Evolutionary conservation across 1,284 basidiomycete genomes (phyloP).

Genomic region (Naganishia sp.): DNA sequence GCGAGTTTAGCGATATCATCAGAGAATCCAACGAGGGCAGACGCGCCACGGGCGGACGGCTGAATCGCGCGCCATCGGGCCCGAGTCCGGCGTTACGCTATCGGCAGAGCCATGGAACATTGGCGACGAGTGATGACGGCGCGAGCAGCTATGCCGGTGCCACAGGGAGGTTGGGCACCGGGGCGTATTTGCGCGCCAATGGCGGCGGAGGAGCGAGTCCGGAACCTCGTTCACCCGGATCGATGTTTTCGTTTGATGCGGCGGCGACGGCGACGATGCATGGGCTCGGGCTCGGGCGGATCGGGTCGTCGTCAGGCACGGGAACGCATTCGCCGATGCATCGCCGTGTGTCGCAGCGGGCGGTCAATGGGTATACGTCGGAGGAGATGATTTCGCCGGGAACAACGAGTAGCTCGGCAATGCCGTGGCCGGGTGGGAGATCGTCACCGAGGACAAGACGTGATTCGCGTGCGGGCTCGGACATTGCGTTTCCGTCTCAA

Average conservation of each 20-base stretch:
- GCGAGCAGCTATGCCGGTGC: slow-evolving; percentile 3
- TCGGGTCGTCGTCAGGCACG: slow-evolving; percentile 15
- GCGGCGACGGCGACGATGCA: background rate
- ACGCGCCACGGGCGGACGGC: background rate
- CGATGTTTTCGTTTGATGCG: slow-evolving; percentile 15
- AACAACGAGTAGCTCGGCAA: background rate
- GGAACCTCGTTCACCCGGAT: slow-evolving; percentile 18
- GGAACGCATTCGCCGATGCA: slow-evolving; percentile 19
- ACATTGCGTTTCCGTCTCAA: background rate
- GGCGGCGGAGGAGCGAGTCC: slow-evolving; percentile 2
- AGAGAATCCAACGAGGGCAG: slow-evolving; percentile 21
- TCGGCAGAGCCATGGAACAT: slow-evolving; percentile 12
- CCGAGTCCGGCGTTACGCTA: slow-evolving; percentile 1
- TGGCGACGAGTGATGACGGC: slow-evolving; percentile 9
- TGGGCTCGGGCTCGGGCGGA: slow-evolving; percentile 14
- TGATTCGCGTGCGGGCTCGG: no score
- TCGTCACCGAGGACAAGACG: background rate
- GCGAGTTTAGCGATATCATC: slow-evolving; percentile 28
- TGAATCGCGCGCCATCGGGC: background rate
- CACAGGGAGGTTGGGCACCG: slow-evolving; percentile 1
- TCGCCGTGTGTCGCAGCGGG: slow-evolving; percentile 16
- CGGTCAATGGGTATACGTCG: background rate
- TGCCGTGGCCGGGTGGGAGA: background rate
- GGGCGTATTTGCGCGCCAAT: background rate
- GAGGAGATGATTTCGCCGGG: slow-evolving; percentile 13